phyloP scores from a whole-genome alignment of 805 yeast genomes.

The Candida jianshihensis region DNA sequence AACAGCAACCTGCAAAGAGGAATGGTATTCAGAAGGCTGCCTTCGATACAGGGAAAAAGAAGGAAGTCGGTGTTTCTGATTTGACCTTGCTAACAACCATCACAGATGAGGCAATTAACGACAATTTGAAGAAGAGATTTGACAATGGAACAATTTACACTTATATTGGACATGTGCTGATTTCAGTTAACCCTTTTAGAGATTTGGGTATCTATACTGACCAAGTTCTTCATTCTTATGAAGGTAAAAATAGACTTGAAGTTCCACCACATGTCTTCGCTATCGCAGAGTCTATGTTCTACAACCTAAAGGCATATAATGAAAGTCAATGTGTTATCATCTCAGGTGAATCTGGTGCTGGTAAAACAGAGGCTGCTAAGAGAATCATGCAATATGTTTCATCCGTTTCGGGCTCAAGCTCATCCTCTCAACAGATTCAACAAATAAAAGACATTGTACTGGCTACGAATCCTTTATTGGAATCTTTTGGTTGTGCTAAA shows the following conservation, averaged over 20 bases:
- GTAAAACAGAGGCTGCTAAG: constrained; percentile 95
- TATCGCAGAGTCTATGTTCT: constrained; percentile 95
- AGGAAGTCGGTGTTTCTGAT: constrained; percentile 98
- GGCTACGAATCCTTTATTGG: constrained; percentile 91
- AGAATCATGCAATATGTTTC: constrained; percentile 96
- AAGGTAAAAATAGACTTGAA: constrained; percentile 90
- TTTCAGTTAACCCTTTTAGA: constrained; percentile 93
- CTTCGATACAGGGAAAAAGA: constrained; percentile 79
- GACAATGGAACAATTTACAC: constrained; percentile 87
- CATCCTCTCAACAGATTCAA: constrained; percentile 63
- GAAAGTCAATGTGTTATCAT: constrained; percentile 97
- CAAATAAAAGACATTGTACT: constrained; percentile 94
- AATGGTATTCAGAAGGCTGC: constrained; percentile 78
- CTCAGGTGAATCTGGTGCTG: constrained; percentile 98
- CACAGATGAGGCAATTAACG: constrained; percentile 87
- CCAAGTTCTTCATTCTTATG: constrained; percentile 64
- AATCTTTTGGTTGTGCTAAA: constrained; percentile 91
- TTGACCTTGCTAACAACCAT: constrained; percentile 82
- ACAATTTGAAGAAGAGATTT: constrained; percentile 83
- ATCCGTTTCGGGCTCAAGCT: constrained; percentile 67
- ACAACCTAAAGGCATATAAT: constrained; percentile 86
- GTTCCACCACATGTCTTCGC: constrained; percentile 98
- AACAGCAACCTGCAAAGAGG: constrained; percentile 49
- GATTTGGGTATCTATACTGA: constrained; percentile 94
- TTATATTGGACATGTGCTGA: constrained; percentile 88